Evolutionary conservation across 371 early-diverging fungal species (phyloP).

Genomic region (Mortierella sp.): DNA sequence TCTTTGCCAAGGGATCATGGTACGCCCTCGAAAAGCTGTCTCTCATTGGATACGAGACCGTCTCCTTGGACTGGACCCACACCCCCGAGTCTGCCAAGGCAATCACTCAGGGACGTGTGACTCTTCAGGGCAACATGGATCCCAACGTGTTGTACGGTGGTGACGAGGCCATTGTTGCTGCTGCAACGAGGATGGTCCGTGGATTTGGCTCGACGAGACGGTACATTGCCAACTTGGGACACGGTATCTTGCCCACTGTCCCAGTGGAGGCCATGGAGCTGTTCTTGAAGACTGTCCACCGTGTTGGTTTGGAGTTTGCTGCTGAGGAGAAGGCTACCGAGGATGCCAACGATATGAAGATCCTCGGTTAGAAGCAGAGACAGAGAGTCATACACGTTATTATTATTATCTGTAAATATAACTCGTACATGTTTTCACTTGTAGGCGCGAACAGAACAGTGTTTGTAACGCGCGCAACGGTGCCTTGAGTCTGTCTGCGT

Average conservation of each 20-base stretch:
- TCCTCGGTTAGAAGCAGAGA: conserved; percentile 12
- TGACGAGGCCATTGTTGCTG: conserved; percentile 78
- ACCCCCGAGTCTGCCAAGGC: conserved; percentile 79
- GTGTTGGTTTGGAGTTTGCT: conserved; percentile 55
- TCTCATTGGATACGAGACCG: conserved; percentile 80
- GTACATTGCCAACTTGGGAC: conserved; percentile 97
- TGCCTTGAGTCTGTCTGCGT: neutral
- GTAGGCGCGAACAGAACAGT: neutral
- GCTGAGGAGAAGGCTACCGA: conserved; percentile 31
- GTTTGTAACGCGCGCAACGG: neutral
- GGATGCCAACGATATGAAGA: conserved; percentile 9
- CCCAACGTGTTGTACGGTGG: conserved; percentile 88
- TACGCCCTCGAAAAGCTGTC: conserved; percentile 83
- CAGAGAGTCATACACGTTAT: neutral
- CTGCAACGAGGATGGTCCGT: conserved; percentile 85
- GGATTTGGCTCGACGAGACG: conserved; percentile 79
- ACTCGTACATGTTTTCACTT: neutral
- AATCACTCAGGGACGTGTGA: conserved; percentile 72
- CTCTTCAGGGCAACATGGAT: conserved; percentile 97
- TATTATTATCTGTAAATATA: neutral
- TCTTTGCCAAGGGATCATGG: conserved; percentile 95
- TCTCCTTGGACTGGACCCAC: conserved; percentile 95
- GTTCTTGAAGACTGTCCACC: conserved; percentile 77
- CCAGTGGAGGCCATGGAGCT: conserved; percentile 80
- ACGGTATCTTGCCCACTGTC: conserved; percentile 91